These are phyloP conservation scores for Powellomyces hirtus DNA, from an alignment of 192 early-diverging fungal species.

Conservation along the genomic window DNA sequence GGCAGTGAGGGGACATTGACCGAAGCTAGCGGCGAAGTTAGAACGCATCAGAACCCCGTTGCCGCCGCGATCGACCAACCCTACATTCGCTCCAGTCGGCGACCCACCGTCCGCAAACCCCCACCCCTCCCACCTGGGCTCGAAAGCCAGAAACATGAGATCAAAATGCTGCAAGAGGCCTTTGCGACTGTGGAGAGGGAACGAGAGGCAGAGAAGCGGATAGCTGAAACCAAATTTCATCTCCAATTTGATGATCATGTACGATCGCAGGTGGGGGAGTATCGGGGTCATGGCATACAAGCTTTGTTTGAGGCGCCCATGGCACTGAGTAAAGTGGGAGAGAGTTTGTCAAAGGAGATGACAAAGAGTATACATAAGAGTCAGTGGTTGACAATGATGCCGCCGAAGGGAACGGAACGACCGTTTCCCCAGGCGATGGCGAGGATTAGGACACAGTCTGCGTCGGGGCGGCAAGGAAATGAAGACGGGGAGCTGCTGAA, in stretches of 20 bases:
- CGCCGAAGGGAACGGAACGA: not conserved
- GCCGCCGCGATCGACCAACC: slow-evolving; percentile 46
- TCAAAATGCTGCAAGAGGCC: slow-evolving; percentile 12
- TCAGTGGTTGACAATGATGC: slow-evolving; percentile 23
- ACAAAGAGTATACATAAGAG: slow-evolving; percentile 25
- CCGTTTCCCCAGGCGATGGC: not conserved
- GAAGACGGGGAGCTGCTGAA: not conserved
- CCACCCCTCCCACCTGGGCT: slow-evolving; percentile 34
- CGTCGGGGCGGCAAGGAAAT: too few species aligned
- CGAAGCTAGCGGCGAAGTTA: not conserved
- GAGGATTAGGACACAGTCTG: not conserved
- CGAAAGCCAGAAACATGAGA: slow-evolving; percentile 23
- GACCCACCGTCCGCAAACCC: slow-evolving; percentile 26
- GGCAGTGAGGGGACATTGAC: not conserved
- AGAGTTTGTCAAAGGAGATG: not conserved
- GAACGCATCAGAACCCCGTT: slow-evolving; percentile 33
- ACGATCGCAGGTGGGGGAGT: slow-evolving; percentile 9
- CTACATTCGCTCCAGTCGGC: not conserved
- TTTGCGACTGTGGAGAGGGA: slow-evolving; percentile 8
- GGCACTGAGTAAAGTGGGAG: not conserved
- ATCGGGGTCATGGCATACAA: slow-evolving; percentile 1
- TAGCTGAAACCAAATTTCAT: not conserved
- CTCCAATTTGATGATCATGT: slow-evolving; percentile 33
- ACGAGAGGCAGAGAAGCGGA: not conserved
- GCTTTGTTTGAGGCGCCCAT: slow-evolving; percentile 20